phyloP scores from a whole-genome alignment of 306 rosid genomes.

The Senna siamea region DNA sequence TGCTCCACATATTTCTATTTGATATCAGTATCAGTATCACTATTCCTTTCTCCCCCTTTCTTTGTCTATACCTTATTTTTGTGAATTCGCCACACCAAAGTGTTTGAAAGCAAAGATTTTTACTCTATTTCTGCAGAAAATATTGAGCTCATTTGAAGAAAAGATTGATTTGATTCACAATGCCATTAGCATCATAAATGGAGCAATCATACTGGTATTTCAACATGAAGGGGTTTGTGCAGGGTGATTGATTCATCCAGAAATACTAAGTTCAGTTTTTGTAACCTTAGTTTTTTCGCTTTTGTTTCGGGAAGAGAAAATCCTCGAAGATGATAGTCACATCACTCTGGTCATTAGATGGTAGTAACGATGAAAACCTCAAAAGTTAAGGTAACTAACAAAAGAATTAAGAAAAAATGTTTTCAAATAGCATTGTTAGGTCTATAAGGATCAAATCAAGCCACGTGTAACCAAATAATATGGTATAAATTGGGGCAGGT shows the following conservation, averaged over 20 bases:
- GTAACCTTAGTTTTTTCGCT: too few relatives aligned
- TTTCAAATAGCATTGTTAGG: background rate
- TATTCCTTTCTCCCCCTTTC: constrained; percentile 27
- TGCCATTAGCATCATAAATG: background rate
- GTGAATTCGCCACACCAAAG: too few relatives aligned
- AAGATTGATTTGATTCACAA: background rate
- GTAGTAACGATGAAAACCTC: background rate
- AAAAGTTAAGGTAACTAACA: background rate
- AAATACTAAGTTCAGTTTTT: too few relatives aligned
- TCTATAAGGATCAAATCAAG: background rate
- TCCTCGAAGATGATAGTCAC: background rate
- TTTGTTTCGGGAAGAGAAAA: background rate
- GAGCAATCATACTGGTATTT: background rate
- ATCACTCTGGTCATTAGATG: too few relatives aligned
- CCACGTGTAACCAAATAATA: constrained; percentile 32
- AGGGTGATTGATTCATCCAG: too few relatives aligned
- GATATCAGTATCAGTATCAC: background rate
- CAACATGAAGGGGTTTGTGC: too few relatives aligned
- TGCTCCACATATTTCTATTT: constrained; percentile 48
- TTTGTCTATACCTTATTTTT: background rate
- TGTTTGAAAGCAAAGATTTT: too few relatives aligned
- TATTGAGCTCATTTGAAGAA: too few relatives aligned
- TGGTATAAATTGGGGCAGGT: background rate
- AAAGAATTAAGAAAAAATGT: background rate
- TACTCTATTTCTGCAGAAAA: too few relatives aligned